These are phyloP conservation scores for Phialophora macrospora DNA, from an alignment of 2,329 filamentous ascomycete species.

Conservation along the genomic window DNA sequence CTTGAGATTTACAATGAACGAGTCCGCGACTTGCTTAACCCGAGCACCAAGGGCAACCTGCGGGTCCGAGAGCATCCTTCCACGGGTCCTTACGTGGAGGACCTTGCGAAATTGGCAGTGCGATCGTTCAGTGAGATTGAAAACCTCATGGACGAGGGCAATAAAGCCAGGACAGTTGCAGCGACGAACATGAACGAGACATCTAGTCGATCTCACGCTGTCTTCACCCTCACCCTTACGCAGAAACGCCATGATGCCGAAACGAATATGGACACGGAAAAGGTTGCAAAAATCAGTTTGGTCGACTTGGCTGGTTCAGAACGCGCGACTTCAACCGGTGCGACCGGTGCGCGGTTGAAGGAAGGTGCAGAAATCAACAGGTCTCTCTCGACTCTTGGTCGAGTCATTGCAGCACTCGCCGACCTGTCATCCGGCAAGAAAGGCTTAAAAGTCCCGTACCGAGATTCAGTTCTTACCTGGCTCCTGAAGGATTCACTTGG, in stretches of 20 bases:
- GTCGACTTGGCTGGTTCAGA: conserved; percentile 98
- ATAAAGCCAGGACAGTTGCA: conserved; percentile 96
- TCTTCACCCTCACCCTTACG: conserved; percentile 93
- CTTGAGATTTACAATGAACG: conserved; percentile 99
- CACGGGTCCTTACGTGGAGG: conserved; percentile 96
- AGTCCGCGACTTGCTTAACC: conserved; percentile 93
- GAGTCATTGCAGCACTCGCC: conserved; percentile 94
- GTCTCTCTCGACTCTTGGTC: conserved; percentile 91
- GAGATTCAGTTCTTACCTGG: conserved; percentile 97
- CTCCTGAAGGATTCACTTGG: conserved; percentile 94
- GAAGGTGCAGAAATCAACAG: conserved; percentile 99
- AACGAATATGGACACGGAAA: conserved; percentile 96
- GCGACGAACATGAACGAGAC: conserved; percentile 99
- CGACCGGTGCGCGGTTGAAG: conserved; percentile 91
- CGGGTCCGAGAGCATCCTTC: conserved; percentile 98
- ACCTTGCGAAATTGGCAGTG: conserved; percentile 92
- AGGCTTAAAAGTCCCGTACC: conserved; percentile 84
- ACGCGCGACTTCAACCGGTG: conserved; percentile 93
- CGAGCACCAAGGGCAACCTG: conserved; percentile 91
- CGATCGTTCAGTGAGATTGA: conserved; percentile 95
- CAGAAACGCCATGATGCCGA: conserved; percentile 90
- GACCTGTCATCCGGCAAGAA: conserved; percentile 87
- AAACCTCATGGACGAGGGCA: conserved; percentile 97
- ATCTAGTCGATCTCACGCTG: conserved; percentile 95
- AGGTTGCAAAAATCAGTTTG: conserved; percentile 95